Base-by-base conservation (phyloP, 345 rosid genomes). In the Hypericum androsaemum region DNA sequence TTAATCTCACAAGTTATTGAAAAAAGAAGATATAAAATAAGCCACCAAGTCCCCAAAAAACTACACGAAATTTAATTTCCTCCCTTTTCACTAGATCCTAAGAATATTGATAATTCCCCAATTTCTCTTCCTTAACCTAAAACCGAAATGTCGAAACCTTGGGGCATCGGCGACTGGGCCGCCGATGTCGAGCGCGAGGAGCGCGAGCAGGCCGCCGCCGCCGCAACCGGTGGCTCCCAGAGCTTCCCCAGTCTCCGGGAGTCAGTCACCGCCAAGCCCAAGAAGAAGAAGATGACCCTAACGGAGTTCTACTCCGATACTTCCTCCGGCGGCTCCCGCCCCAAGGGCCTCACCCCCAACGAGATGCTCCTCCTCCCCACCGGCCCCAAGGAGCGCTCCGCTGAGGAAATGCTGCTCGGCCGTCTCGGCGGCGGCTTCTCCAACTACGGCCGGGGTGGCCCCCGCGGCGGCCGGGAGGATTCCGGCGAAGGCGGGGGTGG, bases 151-250 rank as follows among this genome's bases (percentile, higher is more conserved):
- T 71, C 84, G 43, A 79, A 76, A 58, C 57, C 86, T 6, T 81
- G 95, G 95, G 81, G 96, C 58, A 74, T 83, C 78, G 94, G 95
- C 68, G 73, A 80, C 14, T 88, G 99, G 99, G 99, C 98, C 57
- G 95, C 82, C 60, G 98, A 92, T 62, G 82, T 88, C 14, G 99
- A 92, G 75, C 77, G 66, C 32, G 95, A 77, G 36, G 84, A 75
- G 59, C 78, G 57, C 35, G 77, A 65, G 10, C 32, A 22, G 32
- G 78, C 67, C 0, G 69, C 69, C 0, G 70, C 75, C 0, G 68
- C 32, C 32, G 32, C 71, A 6, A 75, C 68, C 5, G 68, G 71
- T 14, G 87, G 57, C 64, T 52, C 81, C 0, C 78, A 72, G 68
- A 78, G 79, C 64, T 92, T 77, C 62, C 98, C 98, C n/a, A 92